Evolutionary conservation across 441 rosid species (phyloP).

Genomic region (Capsella rubella): DNA sequence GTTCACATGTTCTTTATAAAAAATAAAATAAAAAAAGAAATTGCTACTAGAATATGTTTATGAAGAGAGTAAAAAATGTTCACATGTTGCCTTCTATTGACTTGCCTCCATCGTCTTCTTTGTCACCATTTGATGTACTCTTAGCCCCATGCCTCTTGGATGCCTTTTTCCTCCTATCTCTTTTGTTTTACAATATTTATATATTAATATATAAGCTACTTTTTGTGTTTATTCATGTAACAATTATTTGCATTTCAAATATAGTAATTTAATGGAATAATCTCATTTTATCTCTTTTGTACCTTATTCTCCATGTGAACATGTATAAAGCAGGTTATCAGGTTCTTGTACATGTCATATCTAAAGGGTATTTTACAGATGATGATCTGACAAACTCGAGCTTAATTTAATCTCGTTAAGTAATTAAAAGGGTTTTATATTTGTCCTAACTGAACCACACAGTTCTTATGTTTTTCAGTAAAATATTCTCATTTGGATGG

Average conservation of each 20-base stretch:
- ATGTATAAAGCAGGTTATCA: conserved; percentile 25
- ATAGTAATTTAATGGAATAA: conserved; percentile 28
- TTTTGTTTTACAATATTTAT: not conserved
- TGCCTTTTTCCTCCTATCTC: conserved; percentile 22
- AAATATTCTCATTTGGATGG: not conserved
- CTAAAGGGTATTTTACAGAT: conserved; percentile 3
- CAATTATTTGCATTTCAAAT: conserved; percentile 35
- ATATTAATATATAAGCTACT: conserved; percentile 2
- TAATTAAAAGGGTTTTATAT: not conserved
- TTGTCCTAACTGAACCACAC: not conserved
- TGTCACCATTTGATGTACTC: conserved; percentile 48
- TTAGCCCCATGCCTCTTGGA: conserved; percentile 50
- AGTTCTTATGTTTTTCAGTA: not conserved
- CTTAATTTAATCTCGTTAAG: not conserved
- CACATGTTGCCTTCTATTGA: conserved; percentile 46
- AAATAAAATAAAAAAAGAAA: not conserved
- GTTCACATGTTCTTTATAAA: conserved; percentile 31
- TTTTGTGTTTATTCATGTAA: conserved; percentile 26
- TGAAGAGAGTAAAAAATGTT: conserved; percentile 20
- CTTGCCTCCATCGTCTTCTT: conserved; percentile 47
- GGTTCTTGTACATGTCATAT: conserved; percentile 34
- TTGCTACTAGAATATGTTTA: not conserved
- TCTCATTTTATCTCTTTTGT: conserved; percentile 28
- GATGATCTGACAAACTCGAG: conserved; percentile 8
- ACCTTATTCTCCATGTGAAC: conserved; percentile 43